phyloP scores from a whole-genome alignment of 2,329 filamentous ascomycete species.

The Amphichorda felina region DNA sequence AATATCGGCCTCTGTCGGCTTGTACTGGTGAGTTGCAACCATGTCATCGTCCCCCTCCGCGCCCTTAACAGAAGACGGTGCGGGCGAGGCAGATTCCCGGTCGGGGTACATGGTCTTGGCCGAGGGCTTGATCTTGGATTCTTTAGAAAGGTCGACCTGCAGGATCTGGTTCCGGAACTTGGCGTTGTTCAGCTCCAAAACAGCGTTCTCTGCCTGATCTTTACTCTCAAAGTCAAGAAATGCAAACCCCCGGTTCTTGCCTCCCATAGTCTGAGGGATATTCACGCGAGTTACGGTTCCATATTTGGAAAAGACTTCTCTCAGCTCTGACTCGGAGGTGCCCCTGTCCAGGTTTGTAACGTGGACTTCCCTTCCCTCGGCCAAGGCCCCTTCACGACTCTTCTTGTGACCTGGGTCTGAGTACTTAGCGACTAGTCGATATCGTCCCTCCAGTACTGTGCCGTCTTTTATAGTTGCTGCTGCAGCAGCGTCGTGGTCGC shows the following conservation, averaged over 20 bases:
- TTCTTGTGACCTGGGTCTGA: constrained; percentile 76
- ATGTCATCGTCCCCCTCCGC: constrained; percentile 27
- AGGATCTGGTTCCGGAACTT: constrained; percentile 58
- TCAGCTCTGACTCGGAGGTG: constrained; percentile 55
- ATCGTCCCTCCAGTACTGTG: constrained; percentile 53
- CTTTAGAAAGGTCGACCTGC: constrained; percentile 48
- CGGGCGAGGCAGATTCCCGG: constrained; percentile 19
- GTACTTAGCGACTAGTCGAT: constrained; percentile 64
- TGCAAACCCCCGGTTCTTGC: constrained; percentile 63
- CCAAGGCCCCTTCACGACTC: constrained; percentile 63
- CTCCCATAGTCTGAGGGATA: constrained; percentile 55
- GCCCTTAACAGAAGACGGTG: constrained; percentile 13
- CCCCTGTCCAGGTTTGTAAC: constrained; percentile 56
- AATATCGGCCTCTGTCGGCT: constrained; percentile 35
- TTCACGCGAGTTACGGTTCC: constrained; percentile 64
- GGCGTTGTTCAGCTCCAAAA: constrained; percentile 57
- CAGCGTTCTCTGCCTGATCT: constrained; percentile 54
- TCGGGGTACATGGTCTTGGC: constrained; percentile 29
- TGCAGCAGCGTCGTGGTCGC: constrained; percentile 52
- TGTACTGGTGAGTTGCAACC: constrained; percentile 8
- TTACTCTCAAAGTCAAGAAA: constrained; percentile 68
- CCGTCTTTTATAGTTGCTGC: constrained; percentile 65
- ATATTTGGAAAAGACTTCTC: constrained; percentile 60
- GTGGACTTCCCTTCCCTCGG: constrained; percentile 82
- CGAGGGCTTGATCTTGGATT: constrained; percentile 42